These are phyloP conservation scores for Eucalyptus curtisii DNA, from an alignment of 345 rosid species.

Conservation along the genomic window DNA sequence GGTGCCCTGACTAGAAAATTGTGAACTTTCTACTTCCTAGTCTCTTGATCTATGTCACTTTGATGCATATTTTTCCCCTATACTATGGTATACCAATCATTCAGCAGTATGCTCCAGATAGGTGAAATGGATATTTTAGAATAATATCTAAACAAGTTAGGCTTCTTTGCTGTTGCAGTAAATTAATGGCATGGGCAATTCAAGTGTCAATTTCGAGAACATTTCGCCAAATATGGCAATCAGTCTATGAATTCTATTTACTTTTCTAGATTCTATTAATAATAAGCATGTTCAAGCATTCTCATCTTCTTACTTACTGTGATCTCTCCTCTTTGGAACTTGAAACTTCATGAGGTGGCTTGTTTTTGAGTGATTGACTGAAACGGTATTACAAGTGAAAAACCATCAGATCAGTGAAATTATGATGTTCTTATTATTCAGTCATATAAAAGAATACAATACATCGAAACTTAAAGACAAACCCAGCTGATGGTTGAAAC, in stretches of 20 bases:
- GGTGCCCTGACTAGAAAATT: background rate
- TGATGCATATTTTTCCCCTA: background rate
- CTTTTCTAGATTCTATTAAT: background rate
- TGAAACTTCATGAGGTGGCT: background rate
- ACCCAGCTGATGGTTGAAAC: background rate
- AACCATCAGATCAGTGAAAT: background rate
- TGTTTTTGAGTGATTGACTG: background rate
- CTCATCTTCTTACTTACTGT: background rate
- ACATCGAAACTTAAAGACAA: background rate
- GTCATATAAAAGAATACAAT: background rate
- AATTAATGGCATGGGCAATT: background rate
- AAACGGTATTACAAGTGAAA: background rate
- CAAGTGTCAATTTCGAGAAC: background rate
- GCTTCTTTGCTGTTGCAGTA: background rate
- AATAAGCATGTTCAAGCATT: background rate
- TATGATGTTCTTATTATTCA: background rate
- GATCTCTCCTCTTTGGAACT: background rate
- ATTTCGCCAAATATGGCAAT: background rate
- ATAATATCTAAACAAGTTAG: background rate
- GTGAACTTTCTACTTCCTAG: background rate
- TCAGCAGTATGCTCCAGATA: background rate
- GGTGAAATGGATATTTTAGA: background rate
- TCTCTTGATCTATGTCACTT: background rate
- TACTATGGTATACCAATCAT: background rate
- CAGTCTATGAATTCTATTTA: background rate